A percentile compares a stretch with the other conserved stretches of the same genome.
phyloP scores from a whole-genome alignment of 371 early-diverging fungal species.

The Mortierella polycephala region DNA sequence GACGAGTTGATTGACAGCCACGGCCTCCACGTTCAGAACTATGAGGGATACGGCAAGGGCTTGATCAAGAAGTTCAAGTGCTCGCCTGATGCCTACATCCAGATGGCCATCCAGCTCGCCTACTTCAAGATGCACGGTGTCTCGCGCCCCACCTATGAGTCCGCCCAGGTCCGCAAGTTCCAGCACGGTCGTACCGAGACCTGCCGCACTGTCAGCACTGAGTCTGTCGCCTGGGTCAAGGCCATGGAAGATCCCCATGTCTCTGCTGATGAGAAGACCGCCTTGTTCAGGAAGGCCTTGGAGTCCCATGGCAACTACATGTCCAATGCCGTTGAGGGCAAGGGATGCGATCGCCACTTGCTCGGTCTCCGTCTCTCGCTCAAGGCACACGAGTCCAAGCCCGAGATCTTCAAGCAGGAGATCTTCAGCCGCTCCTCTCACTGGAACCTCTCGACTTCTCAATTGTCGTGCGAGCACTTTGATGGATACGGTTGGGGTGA shows the following conservation, averaged over 20 bases:
- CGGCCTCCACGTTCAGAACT: conserved; percentile 84
- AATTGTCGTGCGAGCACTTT: conserved; percentile 91
- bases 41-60: conserved; percentile 90
- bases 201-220: conserved; percentile 83
- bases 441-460: conserved; percentile 95
- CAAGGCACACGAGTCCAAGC: conserved; percentile 77
- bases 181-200: conserved; percentile 97
- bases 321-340: conserved; percentile 81
- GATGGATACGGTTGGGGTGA: conserved; percentile 97
- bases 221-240: conserved; percentile 86
- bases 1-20: conserved; percentile 77
- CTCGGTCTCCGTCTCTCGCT: conserved; percentile 80
- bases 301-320: conserved; percentile 85
- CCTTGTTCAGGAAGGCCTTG: conserved; percentile 79
- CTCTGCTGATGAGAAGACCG: conserved; percentile 68
- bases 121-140: conserved; percentile 90
- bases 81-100: conserved; percentile 93
- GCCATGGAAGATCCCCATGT: conserved; percentile 81
- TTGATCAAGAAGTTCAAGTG: conserved; percentile 88
- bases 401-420: conserved; percentile 87
- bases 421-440: conserved; percentile 83
- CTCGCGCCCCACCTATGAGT: conserved; percentile 90
- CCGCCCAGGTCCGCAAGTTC: conserved; percentile 91
- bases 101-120: conserved; percentile 97
- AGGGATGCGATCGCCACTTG: conserved; percentile 94